A percentile compares a stretch with the other conserved stretches of the same genome.
These are phyloP conservation scores for Thuidium tamariscinum DNA, from an alignment of 225 moss, liverwort and hornwort genomes.

Conservation along the genomic window DNA sequence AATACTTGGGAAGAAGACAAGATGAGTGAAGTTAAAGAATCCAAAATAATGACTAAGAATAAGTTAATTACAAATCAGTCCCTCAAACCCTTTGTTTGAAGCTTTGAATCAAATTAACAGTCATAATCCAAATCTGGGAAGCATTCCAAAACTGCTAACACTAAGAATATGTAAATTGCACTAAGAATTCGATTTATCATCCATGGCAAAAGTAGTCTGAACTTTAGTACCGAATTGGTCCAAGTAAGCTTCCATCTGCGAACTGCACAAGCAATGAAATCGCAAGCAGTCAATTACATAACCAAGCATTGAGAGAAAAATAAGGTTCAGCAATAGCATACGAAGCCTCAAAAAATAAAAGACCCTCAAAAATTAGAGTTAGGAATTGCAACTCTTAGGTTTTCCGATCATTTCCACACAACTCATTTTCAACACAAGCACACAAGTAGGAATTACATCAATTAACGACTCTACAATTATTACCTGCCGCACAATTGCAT, in stretches of 20 bases:
- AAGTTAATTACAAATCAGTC: background rate
- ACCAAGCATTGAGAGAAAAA: background rate
- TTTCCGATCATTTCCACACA: background rate
- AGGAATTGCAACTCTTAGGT: background rate
- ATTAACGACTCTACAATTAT: background rate
- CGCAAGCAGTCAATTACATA: background rate
- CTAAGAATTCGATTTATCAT: background rate
- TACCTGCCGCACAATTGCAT: slow-evolving; percentile 96
- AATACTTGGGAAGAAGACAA: background rate
- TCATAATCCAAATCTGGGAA: background rate
- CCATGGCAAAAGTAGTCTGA: background rate
- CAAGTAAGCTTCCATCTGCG: slow-evolving; percentile 74
- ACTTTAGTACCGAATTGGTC: slow-evolving; percentile 72
- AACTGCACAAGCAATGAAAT: slow-evolving; percentile 42
- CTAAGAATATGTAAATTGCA: background rate
- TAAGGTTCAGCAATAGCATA: background rate
- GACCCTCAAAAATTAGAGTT: no score
- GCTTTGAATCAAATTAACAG: background rate
- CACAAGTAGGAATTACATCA: background rate
- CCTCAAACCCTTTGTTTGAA: background rate
- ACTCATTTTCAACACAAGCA: background rate
- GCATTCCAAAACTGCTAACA: background rate
- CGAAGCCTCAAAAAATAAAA: background rate
- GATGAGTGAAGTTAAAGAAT: background rate
- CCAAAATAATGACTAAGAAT: background rate